A percentile compares a stretch with the other conserved stretches of the same genome.
Conservation (phyloP, 1,139 yeast genomes). For the Schwanniomyces etchellsii region DNA sequence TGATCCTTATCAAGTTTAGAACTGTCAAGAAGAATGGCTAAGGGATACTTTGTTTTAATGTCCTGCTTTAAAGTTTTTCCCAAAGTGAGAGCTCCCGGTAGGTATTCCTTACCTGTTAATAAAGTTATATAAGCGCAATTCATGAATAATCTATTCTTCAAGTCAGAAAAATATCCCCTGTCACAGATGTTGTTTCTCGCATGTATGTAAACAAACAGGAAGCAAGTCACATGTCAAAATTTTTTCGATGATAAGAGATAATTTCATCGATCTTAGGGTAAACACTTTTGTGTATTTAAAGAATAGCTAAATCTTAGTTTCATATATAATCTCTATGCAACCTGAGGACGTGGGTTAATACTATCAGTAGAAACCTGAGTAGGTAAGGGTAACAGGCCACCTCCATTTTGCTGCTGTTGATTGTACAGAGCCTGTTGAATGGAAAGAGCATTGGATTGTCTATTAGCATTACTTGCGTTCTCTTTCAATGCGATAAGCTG, state of each 20-base stretch:
- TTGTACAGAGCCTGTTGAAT: neutral
- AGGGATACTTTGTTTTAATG: slow-evolving; percentile 5
- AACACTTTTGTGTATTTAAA: no score
- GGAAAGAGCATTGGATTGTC: slow-evolving; percentile 17
- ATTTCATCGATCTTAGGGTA: no score
- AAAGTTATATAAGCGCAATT: slow-evolving; percentile 59
- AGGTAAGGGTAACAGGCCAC: neutral
- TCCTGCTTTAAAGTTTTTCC: slow-evolving; percentile 32
- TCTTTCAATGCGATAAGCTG: slow-evolving; percentile 93
- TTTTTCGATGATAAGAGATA: no score
- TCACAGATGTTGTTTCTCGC: no score
- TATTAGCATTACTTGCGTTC: slow-evolving; percentile 51
- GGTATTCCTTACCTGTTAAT: slow-evolving; percentile 57
- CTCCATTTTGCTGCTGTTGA: neutral
- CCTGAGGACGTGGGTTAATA: neutral
- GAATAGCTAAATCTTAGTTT: no score
- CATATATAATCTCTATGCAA: neutral
- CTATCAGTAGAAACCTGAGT: neutral
- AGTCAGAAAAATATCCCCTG: no score
- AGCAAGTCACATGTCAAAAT: no score
- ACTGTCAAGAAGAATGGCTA: slow-evolving; percentile 34
- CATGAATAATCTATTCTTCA: no score
- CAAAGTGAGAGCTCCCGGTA: slow-evolving; percentile 73
- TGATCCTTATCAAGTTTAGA: slow-evolving; percentile 22
- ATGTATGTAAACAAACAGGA: no score